Evolutionary conservation across 805 yeast genomes (phyloP), one percentile per base, ranked within the genome.

Genomic region (Candida chilensis): DNA sequence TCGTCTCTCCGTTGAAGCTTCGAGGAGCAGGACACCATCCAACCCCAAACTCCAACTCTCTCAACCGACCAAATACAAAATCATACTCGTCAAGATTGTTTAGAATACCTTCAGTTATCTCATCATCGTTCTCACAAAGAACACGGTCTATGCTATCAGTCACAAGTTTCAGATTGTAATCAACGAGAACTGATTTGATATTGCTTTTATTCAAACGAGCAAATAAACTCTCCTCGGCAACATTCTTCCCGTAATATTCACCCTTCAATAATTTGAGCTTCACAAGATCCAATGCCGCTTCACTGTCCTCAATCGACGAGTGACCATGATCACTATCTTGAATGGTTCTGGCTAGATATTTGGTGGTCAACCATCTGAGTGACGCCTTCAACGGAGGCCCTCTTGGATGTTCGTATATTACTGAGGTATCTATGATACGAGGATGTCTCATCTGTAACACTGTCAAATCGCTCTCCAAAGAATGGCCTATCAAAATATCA

Each of bases 401-500:
- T 20, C 82, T 64, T n/a, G 73, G 69, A 48, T 87, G 95, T 32
- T 86, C 86, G 53, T 60, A 82, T 8, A 79, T 58, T 1, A 82
- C 41, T 0, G 96, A 65, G 0, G 97, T 90, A 52, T 90, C 98
- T 10, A 90, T 72, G 16, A 88, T 65, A 11, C 55, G 61, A 2
- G 83, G 78, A 48, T 90, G 97, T 28, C 76, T 65, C 11, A 92
- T 42, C 40, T 69, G 67, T 47, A 92, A 52, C 3, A 77, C 94
- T 8, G 67, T 61, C 29, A 90, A 60, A 51, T 90, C 98, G 15
- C 80, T 76, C 37, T 88, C 90, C 18, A 90, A 58, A 0, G 97
- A 90, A 50, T 90, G 98, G 2, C 98, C 97, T 31, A 90, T 70
- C 15, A 90, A 47, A 10, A 78, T 64, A 47, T 87, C 96, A 12